Base-by-base conservation (phyloP, 352 stramenopile genomes). In the Phytophthora palmivora region DNA sequence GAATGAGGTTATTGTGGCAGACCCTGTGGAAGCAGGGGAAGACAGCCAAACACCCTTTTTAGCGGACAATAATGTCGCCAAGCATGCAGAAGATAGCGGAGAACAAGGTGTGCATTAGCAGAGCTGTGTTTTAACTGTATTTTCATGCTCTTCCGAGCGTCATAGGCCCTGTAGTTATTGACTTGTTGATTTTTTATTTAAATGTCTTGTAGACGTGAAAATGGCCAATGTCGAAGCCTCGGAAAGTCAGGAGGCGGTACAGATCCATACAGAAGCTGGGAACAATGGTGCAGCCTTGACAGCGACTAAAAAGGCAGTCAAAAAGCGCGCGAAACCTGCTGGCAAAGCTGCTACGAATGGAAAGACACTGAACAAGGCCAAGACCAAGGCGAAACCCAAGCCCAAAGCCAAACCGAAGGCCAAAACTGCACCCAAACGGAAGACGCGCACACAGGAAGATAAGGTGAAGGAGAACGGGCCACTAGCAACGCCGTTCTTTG, bases 391-490 rank as follows among this genome's bases (percentile, higher is more conserved):
- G 9, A 75, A 76, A 44, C 0, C 63, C 2, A 70, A 67, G 16
- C 10, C 52, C 12, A 48, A 52, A 12, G 22, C 50, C 2, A 82
- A 77, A 34, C 47, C 60, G 8, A 77, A 71, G 44, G 52, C 72
- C 5, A 69, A 70, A 43, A 43, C 76, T 34, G 44, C 70, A 33
- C 71, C 85, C 24, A 88, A 87, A 64, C 84, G 82, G 28, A 91
- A 90, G 63, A 45, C 38, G 19, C 74, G 78, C n/a, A 83, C 77
- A 11, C 58, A 78, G 56, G 73, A 71, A 28, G 78, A 91, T 52
- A 88, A 87, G 30, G 49, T 74, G 37, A 63, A 67, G 18, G 83
- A 91, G 52, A 92, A 91, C 30, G 68, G 68, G 19, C 78, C 84
- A 4, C 58, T 94, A 26, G 67, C 70, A 19, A 21, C 44, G 18